Conservation (phyloP, 2,329 filamentous ascomycete species). For the Endoconidiophora polonica region DNA sequence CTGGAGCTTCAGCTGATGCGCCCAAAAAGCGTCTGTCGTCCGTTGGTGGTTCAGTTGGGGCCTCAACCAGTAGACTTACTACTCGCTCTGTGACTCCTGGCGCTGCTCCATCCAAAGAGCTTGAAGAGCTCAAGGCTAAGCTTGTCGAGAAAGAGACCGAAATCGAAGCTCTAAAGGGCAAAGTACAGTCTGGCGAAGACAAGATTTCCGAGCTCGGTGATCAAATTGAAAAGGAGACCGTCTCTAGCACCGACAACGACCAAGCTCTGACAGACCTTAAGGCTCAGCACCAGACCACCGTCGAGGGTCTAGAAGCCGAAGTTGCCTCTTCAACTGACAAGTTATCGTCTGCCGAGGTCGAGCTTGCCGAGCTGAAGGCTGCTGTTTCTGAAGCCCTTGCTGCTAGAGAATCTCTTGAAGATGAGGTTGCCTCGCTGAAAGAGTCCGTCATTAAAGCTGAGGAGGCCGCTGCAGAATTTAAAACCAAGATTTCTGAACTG, state of each 20-base stretch:
- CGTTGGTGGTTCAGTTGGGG: constrained; percentile 23
- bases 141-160: constrained; percentile 40
- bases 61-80: constrained; percentile 24
- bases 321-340: constrained; percentile 33
- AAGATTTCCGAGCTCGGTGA: constrained; percentile 38
- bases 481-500: constrained; percentile 25
- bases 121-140: constrained; percentile 44
- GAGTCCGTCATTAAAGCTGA: constrained; percentile 37
- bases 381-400: constrained; percentile 32
- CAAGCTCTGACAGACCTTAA: constrained; percentile 30
- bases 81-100: constrained; percentile 17
- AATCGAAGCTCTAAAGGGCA: constrained; percentile 37
- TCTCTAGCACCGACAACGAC: constrained; percentile 25
- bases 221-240: constrained; percentile 28
- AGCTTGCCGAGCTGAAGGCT: constrained; percentile 32
- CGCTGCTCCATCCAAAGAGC: constrained; percentile 33
- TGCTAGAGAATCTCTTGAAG: constrained; percentile 32
- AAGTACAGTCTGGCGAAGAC: constrained; percentile 38
- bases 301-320: constrained; percentile 30
- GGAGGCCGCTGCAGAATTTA: constrained; percentile 27
- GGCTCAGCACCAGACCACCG: constrained; percentile 31
- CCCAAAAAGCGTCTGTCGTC: constrained; percentile 42
- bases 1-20: constrained; percentile 23
- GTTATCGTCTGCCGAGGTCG: constrained; percentile 32
- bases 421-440: constrained; percentile 32